phyloP scores from a whole-genome alignment of 169 alveolate species.

The Perkinsus chesapeaki region DNA sequence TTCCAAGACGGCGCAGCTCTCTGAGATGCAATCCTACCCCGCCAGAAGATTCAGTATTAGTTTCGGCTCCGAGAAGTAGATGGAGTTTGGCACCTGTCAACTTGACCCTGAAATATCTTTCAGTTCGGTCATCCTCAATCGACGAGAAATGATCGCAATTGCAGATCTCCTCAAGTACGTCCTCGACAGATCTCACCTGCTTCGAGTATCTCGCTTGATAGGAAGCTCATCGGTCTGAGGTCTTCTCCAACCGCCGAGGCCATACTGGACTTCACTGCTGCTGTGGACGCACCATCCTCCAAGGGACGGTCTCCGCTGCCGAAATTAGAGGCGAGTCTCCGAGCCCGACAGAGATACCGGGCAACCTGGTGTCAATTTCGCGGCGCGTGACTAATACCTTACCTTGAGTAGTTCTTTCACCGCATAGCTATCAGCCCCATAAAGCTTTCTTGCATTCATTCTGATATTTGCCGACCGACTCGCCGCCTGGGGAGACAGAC shows the following conservation, averaged over 20 bases:
- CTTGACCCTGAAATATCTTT: too few species aligned
- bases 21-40: not conserved
- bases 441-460: conserved; percentile 67
- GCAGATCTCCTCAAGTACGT: too few species aligned
- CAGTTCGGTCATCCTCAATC: too few species aligned
- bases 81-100: conserved; percentile 53
- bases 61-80: conserved; percentile 41
- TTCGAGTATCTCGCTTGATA: too few species aligned
- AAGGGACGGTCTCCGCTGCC: not conserved
- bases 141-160: too few species aligned
- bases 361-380: too few species aligned
- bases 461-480: conserved; percentile 56
- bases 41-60: conserved; percentile 54
- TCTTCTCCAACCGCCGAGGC: conserved; percentile 27
- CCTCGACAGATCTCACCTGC: too few species aligned
- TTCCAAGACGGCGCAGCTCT: not conserved
- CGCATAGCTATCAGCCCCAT: conserved; percentile 78
- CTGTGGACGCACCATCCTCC: not conserved
- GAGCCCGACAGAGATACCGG: too few species aligned
- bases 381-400: too few species aligned
- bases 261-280: not conserved
- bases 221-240: conserved; percentile 54
- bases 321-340: not conserved
- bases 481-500: conserved; percentile 49
- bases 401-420: conserved; percentile 70